Conservation (phyloP, 2,329 filamentous ascomycete species). For the Aspergillus sp. region DNA sequence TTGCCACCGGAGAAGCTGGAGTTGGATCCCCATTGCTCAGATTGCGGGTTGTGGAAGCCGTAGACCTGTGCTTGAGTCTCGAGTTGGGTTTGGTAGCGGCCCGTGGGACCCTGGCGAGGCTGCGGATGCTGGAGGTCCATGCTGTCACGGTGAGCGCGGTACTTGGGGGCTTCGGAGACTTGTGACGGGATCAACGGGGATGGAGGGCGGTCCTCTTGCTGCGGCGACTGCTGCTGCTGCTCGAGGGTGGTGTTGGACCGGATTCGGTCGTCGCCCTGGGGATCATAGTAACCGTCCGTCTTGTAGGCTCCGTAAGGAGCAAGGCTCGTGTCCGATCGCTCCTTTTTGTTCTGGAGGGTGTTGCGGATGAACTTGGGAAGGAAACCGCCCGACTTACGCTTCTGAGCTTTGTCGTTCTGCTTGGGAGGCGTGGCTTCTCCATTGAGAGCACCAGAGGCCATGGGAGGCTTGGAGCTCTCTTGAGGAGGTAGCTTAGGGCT, state of each 20-base stretch:
- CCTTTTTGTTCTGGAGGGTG: constrained; percentile 51
- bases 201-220: constrained; percentile 45
- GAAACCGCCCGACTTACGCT: constrained; percentile 76
- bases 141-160: constrained; percentile 58
- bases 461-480: constrained; percentile 44
- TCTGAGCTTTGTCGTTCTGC: constrained; percentile 65
- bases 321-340: constrained; percentile 47
- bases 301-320: too few relatives aligned
- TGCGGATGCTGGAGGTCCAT: constrained; percentile 59
- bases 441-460: constrained; percentile 49
- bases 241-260: constrained; percentile 39
- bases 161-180: constrained; percentile 53
- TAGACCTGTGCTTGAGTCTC: constrained; percentile 56
- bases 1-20: constrained; percentile 32
- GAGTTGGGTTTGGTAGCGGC: constrained; percentile 55
- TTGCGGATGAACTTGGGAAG: constrained; percentile 82
- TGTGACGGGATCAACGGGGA: constrained; percentile 58
- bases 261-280: constrained; percentile 40
- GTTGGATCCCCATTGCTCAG: constrained; percentile 42
- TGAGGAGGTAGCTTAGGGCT: constrained; percentile 54
- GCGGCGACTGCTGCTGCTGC: constrained; percentile 18
- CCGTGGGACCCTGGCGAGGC: constrained; percentile 55
- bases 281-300: constrained; percentile 27
- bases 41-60: constrained; percentile 35
- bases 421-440: constrained; percentile 75